These are phyloP conservation scores for Termitomyces sp. DNA, from an alignment of 768 basidiomycete genomes.

Conservation along the genomic window DNA sequence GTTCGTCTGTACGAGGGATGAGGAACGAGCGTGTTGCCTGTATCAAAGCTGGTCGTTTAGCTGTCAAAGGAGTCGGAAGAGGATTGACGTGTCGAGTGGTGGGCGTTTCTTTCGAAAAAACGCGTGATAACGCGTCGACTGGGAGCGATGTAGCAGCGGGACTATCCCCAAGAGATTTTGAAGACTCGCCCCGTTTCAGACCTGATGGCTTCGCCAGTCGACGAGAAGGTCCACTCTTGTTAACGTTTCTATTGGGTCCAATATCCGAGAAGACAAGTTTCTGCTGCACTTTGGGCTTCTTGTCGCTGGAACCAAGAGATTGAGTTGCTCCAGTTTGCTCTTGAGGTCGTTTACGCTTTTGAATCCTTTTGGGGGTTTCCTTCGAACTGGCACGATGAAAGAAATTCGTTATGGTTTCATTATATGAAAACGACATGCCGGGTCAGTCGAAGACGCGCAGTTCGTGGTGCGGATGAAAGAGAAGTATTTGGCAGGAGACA, in stretches of 20 bases:
- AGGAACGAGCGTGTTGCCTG: conserved; percentile 1
- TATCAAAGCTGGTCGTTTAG: not conserved
- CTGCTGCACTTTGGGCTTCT: conserved; percentile 12
- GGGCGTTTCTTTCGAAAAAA: not conserved
- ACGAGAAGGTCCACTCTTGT: not conserved
- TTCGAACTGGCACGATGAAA: conserved; percentile 17
- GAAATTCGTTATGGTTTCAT: conserved; percentile 21
- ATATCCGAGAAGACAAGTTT: conserved; percentile 5
- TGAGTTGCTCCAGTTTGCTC: conserved; percentile 7
- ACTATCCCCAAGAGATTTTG: not conserved
- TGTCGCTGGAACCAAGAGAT: not conserved
- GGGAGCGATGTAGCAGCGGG: conserved; percentile 1
- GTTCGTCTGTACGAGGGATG: not conserved
- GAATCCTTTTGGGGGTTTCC: conserved; percentile 3
- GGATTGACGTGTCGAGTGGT: not conserved
- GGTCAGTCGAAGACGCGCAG: not conserved
- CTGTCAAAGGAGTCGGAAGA: conserved; percentile 1
- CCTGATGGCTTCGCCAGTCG: not conserved
- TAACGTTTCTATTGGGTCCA: not conserved
- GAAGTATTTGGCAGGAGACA: not conserved
- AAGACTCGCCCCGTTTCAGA: conserved; percentile 1
- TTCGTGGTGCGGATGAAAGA: not conserved
- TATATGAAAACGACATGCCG: conserved; percentile 15
- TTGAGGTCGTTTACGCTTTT: conserved; percentile 15
- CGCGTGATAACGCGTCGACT: conserved; percentile 2